Conservation (phyloP, 164 flowering plant species). For the Protea cynaroides region DNA sequence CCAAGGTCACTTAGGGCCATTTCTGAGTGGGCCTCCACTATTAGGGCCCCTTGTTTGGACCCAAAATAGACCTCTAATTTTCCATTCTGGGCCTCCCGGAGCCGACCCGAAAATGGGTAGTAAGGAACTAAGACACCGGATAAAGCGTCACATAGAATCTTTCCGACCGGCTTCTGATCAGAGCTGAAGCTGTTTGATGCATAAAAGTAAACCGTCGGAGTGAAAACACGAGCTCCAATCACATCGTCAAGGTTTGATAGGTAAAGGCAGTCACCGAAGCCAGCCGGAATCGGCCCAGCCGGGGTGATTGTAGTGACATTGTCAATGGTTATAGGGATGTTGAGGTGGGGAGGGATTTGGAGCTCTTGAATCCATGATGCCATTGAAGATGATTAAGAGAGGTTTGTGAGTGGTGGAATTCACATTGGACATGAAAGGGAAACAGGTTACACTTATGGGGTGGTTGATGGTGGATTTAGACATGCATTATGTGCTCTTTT, state of each 20-base stretch:
- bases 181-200: constrained; percentile 5
- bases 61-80: constrained; percentile 75
- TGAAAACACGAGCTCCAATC: constrained; percentile 73
- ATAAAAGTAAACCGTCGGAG: constrained; percentile 77
- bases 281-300: constrained; percentile 37
- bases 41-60: constrained; percentile 52
- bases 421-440: constrained; percentile 1
- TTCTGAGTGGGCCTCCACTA: constrained; percentile 54
- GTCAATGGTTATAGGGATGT: constrained; percentile 44
- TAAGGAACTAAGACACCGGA: constrained; percentile 68
- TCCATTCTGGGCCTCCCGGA: constrained; percentile 52
- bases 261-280: constrained; percentile 46
- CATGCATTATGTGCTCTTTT: constrained; percentile 16
- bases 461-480: constrained; percentile 13
- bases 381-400: constrained; percentile 25
- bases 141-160: constrained; percentile 40
- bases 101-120: constrained; percentile 82
- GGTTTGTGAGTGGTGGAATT: neutral
- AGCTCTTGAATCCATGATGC: constrained; percentile 62
- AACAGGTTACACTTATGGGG: constrained; percentile 4
- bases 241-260: constrained; percentile 87
- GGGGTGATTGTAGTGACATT: constrained; percentile 36
- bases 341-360: constrained; percentile 37
- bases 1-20: constrained; percentile 49
- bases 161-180: constrained; percentile 6